These are phyloP conservation scores for Tephrocybe sp. DNA, from an alignment of 768 basidiomycete species.

Conservation along the genomic window DNA sequence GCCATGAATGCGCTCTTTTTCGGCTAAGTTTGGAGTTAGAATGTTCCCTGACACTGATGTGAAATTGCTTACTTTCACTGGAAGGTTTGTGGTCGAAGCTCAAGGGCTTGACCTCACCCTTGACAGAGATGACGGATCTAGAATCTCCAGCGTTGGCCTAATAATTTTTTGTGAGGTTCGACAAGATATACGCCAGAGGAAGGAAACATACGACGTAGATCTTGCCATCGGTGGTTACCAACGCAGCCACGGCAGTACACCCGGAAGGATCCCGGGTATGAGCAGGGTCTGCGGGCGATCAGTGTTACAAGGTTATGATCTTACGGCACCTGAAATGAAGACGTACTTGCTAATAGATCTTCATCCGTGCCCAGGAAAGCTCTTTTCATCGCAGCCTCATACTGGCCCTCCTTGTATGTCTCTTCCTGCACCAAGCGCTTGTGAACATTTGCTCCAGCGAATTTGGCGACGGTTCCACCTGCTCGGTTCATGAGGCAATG, in stretches of 20 bases:
- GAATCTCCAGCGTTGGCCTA: conserved; percentile 99
- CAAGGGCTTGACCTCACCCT: conserved; percentile 83
- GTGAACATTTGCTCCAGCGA: conserved; percentile 82
- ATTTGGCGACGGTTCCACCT: conserved; percentile 86
- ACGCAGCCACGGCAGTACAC: conserved; percentile 89
- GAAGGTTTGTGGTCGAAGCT: conserved; percentile 96
- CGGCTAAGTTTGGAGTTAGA: conserved; percentile 44
- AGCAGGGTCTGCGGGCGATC: conserved; percentile 59
- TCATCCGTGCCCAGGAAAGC: conserved; percentile 95
- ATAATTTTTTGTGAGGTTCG: conserved; percentile 14
- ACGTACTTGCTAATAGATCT: conserved; percentile 80
- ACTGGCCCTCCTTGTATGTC: conserved; percentile 66
- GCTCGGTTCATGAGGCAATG: conserved; percentile 13
- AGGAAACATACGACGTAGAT: conserved; percentile 69
- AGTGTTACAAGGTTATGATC: conserved; percentile 12
- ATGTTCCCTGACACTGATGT: background rate
- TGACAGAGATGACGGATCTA: conserved; percentile 79
- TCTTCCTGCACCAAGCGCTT: conserved; percentile 72
- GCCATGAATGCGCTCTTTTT: conserved; percentile 79
- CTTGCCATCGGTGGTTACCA: conserved; percentile 75
- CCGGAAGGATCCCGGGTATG: conserved; percentile 92
- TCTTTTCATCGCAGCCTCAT: conserved; percentile 74
- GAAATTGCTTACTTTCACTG: conserved; percentile 60
- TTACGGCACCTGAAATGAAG: conserved; percentile 1
- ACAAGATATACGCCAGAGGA: conserved; percentile 4